Evolutionary conservation across 495 filamentous ascomycete genomes (phyloP).

Genomic region (Cryomyces minteri): DNA sequence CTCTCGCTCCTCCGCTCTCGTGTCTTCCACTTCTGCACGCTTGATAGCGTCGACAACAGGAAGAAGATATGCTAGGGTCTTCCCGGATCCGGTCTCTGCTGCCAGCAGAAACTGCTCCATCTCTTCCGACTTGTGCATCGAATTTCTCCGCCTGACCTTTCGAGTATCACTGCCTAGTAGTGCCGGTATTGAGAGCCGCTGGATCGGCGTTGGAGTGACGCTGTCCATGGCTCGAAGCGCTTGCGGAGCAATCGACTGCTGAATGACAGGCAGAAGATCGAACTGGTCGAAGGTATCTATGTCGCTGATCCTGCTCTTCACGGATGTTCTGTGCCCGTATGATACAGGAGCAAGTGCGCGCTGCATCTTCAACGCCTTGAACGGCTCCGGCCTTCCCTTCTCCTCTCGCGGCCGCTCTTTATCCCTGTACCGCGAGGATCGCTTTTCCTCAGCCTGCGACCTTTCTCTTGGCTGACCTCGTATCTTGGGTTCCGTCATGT

Average conservation of each 20-base stretch:
- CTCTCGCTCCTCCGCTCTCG: slow-evolving; percentile 29
- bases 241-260: slow-evolving; percentile 49
- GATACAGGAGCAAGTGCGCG: slow-evolving; percentile 51
- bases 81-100: slow-evolving; percentile 92
- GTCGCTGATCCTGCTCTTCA: slow-evolving; percentile 50
- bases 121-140: slow-evolving; percentile 12
- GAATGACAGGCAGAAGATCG: slow-evolving; percentile 49
- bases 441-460: slow-evolving; percentile 18
- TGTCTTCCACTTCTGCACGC: slow-evolving; percentile 46
- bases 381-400: slow-evolving; percentile 19
- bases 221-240: slow-evolving; percentile 54
- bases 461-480: slow-evolving; percentile 7
- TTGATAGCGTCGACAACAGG: slow-evolving; percentile 74
- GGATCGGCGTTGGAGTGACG: slow-evolving; percentile 67
- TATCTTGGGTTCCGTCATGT: slow-evolving; percentile 30
- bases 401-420: slow-evolving; percentile 8
- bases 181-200: slow-evolving; percentile 69
- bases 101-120: slow-evolving; percentile 69
- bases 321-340: slow-evolving; percentile 46
- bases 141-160: slow-evolving; percentile 11
- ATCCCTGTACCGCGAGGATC: slow-evolving; percentile 11
- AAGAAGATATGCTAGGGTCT: slow-evolving; percentile 80
- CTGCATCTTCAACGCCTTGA: slow-evolving; percentile 93
- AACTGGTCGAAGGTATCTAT: slow-evolving; percentile 68
- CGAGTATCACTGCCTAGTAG: slow-evolving; percentile 34